Percentiles rank a stretch among this genome's conserved stretches.
Conservation (phyloP, 768 basidiomycete genomes). For the Lentinula boryana region DNA sequence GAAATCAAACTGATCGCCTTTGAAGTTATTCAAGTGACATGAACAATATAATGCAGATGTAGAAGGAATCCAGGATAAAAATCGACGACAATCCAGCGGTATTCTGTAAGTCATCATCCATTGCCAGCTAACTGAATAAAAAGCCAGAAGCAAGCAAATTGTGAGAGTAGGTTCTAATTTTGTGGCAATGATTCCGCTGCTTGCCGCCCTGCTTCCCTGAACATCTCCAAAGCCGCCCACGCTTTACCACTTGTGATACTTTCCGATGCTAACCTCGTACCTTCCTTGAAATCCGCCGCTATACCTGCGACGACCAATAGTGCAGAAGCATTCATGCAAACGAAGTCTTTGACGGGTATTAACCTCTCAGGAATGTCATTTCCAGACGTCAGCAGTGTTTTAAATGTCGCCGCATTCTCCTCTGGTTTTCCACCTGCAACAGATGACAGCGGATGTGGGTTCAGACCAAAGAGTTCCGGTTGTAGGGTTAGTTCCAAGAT, state of each 20-base stretch:
- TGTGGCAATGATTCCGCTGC: not conserved
- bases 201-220: conserved; percentile 15
- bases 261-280: conserved; percentile 60
- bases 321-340: conserved; percentile 87
- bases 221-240: conserved; percentile 17
- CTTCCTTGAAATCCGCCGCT: conserved; percentile 64
- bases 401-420: conserved; percentile 79
- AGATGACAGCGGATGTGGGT: conserved; percentile 56
- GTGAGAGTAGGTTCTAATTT: not conserved
- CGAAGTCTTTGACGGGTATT: conserved; percentile 73
- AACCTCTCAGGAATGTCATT: conserved; percentile 48
- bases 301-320: conserved; percentile 80
- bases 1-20: no score
- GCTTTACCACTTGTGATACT: conserved; percentile 28
- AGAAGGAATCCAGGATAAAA: no score
- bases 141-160: not conserved
- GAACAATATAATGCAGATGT: no score
- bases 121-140: no score
- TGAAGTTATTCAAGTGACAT: no score
- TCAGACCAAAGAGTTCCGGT: conserved; percentile 75
- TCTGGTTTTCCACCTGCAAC: conserved; percentile 69
- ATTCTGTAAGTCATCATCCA: no score
- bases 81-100: no score
- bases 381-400: conserved; percentile 54
- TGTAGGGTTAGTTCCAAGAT: conserved; percentile 60